Evolutionary conservation across 805 yeast genomes (phyloP), one percentile per base, ranked within the genome.

Genomic region (Ogataea trehalophila): DNA sequence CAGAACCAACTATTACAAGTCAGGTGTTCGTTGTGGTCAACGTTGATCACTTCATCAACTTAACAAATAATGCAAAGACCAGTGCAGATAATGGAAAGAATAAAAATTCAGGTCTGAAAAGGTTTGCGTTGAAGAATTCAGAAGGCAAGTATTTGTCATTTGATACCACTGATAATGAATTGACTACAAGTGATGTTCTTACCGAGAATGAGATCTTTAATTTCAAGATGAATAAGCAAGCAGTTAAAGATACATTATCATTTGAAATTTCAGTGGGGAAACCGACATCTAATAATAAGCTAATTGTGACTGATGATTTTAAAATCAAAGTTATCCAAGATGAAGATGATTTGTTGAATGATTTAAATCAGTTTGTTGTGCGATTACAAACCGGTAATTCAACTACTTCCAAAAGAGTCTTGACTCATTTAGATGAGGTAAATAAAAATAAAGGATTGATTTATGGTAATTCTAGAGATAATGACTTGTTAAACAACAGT

Each of bases 201-300:
- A 66, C 71, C 1, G 53, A 51, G 16, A 46, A 53, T 41, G 64
- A 62, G 18, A 54, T 67, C 3, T 64, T 67, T 46, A 50, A 49
- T 23, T 53, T 65, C 5, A 42, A 26, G 17, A 29, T 46, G 4
- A 51, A 41, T 11, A 22, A 34, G 29, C 34, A 33, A 8, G 34
- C n/a, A 3, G 16, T 15, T 7, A 26, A 14, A n/a, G 18, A 23
- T 6, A 46, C 42, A 26, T 43, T 44, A 26, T 23, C 15, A 2
- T 46, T 44, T 34, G 51, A 39, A 6, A 40, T 63, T 7, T 43
- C 56, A 1, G 50, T 59, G 8, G 66, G 64, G 6, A 41, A 48
- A 2, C 16, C 47, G 15, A 39, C 41, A 4, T 35, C 53, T 8
- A 49, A 55, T 11, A 46, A 50, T 29, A 58, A 57, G 18, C 29